phyloP scores from a whole-genome alignment of 2,329 filamentous ascomycete species.

The Phialemonium atrogriseum region DNA sequence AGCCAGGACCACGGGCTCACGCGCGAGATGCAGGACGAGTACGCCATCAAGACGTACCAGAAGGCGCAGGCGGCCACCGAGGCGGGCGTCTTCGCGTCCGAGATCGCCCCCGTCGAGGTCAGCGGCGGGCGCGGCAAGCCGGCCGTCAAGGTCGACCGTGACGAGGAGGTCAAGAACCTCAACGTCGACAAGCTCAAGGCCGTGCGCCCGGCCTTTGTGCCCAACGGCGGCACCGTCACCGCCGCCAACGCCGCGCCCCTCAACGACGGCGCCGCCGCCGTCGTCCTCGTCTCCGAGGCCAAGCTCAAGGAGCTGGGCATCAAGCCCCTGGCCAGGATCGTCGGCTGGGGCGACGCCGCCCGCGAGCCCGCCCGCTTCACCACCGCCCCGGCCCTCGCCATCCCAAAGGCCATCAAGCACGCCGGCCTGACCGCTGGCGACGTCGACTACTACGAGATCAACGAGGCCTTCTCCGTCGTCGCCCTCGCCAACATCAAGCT shows the following conservation, averaged over 20 bases:
- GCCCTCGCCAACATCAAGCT: slow-evolving; percentile 95
- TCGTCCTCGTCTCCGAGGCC: slow-evolving; percentile 89
- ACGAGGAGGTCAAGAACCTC: slow-evolving; percentile 95
- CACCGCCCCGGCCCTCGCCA: slow-evolving; percentile 82
- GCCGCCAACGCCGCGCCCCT: slow-evolving; percentile 94
- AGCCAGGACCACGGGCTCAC: slow-evolving; percentile 72
- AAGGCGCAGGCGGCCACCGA: slow-evolving; percentile 83
- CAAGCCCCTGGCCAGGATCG: slow-evolving; percentile 91
- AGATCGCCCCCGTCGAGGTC: slow-evolving; percentile 87
- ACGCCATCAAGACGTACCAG: slow-evolving; percentile 91
- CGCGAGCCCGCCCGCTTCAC: slow-evolving; percentile 93
- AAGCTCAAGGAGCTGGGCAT: slow-evolving; percentile 88
- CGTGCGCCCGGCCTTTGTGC: slow-evolving; percentile 77
- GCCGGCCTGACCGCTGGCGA: slow-evolving; percentile 70
- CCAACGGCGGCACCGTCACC: slow-evolving; percentile 80
- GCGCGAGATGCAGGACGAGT: slow-evolving; percentile 85
- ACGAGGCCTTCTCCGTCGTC: slow-evolving; percentile 97
- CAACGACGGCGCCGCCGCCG: slow-evolving; percentile 86
- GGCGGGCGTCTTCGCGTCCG: slow-evolving; percentile 69
- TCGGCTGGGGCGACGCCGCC: slow-evolving; percentile 93
- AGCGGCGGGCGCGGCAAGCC: slow-evolving; percentile 88
- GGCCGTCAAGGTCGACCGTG: slow-evolving; percentile 65
- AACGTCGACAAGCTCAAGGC: slow-evolving; percentile 75
- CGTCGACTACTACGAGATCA: slow-evolving; percentile 95
- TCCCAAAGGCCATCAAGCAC: slow-evolving; percentile 96